Evolutionary conservation across 805 yeast species (phyloP).

Genomic region (Hanseniaspora singularis): DNA sequence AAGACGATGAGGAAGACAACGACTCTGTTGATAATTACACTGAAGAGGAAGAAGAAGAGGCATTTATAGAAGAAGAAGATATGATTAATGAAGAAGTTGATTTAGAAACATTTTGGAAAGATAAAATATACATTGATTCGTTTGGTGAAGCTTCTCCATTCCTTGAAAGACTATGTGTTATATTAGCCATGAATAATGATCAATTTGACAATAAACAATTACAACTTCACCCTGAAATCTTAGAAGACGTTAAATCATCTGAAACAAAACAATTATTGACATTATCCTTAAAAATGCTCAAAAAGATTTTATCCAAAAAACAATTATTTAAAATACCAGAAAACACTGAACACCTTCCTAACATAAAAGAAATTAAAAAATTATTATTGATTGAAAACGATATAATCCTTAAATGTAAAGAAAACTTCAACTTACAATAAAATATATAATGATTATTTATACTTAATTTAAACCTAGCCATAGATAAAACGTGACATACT

Average conservation of each 20-base stretch:
- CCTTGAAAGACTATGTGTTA: conserved; percentile 7
- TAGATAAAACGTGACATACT: too few species aligned
- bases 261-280: conserved; percentile 12
- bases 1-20: conserved; percentile 15
- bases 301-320: conserved; percentile 4
- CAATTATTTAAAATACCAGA: conserved; percentile 11
- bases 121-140: conserved; percentile 8
- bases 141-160: conserved; percentile 7
- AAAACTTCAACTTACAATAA: conserved; percentile 5
- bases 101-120: conserved; percentile 10
- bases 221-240: neutral
- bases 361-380: conserved; percentile 4
- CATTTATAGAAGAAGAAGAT: neutral
- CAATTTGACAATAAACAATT: conserved; percentile 2
- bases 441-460: too few species aligned
- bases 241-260: conserved; percentile 10
- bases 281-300: conserved; percentile 3
- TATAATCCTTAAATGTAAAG: conserved; percentile 8
- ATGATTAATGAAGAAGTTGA: conserved; percentile 7
- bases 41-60: conserved; percentile 20
- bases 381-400: conserved; percentile 12
- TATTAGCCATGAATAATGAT: conserved; percentile 10
- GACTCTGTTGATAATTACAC: conserved; percentile 20
- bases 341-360: neutral
- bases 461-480: too few species aligned